Base-by-base conservation (phyloP, 768 basidiomycete species). In the Chlorophyllum brunneum region DNA sequence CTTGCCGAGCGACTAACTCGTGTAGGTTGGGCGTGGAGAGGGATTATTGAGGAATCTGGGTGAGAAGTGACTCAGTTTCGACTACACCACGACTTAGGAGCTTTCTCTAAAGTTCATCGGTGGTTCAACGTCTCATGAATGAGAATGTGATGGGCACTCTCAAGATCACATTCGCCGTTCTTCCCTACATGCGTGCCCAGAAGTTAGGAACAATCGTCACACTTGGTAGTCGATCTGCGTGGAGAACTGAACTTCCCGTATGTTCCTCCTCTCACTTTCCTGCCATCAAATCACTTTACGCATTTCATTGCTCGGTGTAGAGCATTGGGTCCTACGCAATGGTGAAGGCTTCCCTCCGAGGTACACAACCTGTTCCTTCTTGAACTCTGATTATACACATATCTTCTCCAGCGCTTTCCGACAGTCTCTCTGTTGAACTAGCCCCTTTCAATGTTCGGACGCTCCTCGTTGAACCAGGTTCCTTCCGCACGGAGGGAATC, bases 401-500 rank as follows among this genome's bases (percentile, higher is more conserved):
- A 10, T 4, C 26, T 4, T 6, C 1, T 43, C n/a, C n/a, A 82
- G 82, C 80, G 13, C 60, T 84, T 24, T 73, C 76, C 3, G 83
- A 85, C 62, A 76, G 77, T 1, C 69, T 83, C 45, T 65, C 74
- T 7, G 59, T 65, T 16, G 85, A 86, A 63, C 68, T 86, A 20
- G 73, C 76, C 2, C 76, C 73, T 7, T 77, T 82, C 60, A 71
- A 71, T 27, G 78, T 86, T 57, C 77, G 80, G 27, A 74, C 81
- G 18, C 67, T 82, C 20, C 69, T 83, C 38, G 78, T 85, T 44
- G 72, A 75, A 37, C 83, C 83, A 2, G 83, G 83, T 5, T 66
- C 78, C 11, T 84, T 85, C 70, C 74, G 79, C 33, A 85, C 84
- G 0, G 76, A 81, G 61, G 76, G 76, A 27, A 81, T 83, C 31